These are phyloP conservation scores for Dysphania ambrosioides DNA, from an alignment of 148 eudicot species.

Conservation along the genomic window DNA sequence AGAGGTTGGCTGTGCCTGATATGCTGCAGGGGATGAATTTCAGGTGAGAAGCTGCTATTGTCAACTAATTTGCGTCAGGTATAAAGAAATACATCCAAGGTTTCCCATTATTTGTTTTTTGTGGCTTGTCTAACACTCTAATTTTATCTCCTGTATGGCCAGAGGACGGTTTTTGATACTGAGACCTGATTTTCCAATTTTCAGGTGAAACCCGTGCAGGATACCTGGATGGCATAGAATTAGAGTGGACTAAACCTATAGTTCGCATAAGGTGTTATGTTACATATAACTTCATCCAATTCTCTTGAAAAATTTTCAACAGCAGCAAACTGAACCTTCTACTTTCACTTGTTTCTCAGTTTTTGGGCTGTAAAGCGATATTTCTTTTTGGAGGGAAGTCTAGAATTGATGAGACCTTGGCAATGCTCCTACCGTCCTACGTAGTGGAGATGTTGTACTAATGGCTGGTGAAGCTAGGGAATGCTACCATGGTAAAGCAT, in stretches of 20 bases:
- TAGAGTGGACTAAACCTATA: constrained; percentile 90
- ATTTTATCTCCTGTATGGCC: not conserved
- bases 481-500: constrained; percentile 82
- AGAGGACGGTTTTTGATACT: not conserved
- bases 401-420: constrained; percentile 62
- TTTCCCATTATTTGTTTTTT: not conserved
- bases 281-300: not conserved
- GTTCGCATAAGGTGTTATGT: constrained; percentile 75
- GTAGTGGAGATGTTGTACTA: constrained; percentile 82
- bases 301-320: not conserved
- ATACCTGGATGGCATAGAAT: constrained; percentile 96
- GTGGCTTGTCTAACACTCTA: not conserved
- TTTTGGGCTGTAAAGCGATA: constrained; percentile 93
- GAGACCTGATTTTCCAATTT: constrained; percentile 7
- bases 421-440: constrained; percentile 88
- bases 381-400: constrained; percentile 97
- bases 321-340: constrained; percentile 8
- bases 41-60: constrained; percentile 88
- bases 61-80: constrained; percentile 87
- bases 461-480: constrained; percentile 98
- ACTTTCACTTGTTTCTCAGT: constrained; percentile 33
- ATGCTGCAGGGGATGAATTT: constrained; percentile 71
- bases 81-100: not conserved
- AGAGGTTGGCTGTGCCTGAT: constrained; percentile 68
- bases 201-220: constrained; percentile 94